Percentiles rank a stretch among this genome's conserved stretches.
Evolutionary conservation across 306 rosid species (phyloP).

Genomic region (Trifolium fragiferum): DNA sequence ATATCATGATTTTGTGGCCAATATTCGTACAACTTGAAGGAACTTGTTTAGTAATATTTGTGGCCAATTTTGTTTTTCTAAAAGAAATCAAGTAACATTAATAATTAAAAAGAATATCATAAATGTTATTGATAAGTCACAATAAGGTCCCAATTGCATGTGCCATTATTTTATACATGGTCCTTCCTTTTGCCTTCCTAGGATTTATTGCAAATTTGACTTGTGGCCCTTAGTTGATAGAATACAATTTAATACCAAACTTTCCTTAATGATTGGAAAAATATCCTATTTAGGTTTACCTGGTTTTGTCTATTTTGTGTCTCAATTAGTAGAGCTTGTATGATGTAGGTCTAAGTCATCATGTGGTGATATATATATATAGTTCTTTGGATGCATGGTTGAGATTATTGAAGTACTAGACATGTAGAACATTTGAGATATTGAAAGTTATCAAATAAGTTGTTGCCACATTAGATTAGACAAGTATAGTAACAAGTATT

Average conservation of each 20-base stretch:
- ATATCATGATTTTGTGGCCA: conserved; percentile 43
- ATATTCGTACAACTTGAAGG: conserved; percentile 42
- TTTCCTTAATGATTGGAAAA: conserved; percentile 37
- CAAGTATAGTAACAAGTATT: too few species aligned
- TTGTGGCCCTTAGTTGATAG: conserved; percentile 45
- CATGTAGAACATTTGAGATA: too few species aligned
- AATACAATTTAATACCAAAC: conserved; percentile 28
- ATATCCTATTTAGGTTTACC: conserved; percentile 37
- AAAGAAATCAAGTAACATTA: conserved; percentile 42
- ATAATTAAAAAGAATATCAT: conserved; percentile 41
- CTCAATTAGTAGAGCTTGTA: conserved; percentile 33
- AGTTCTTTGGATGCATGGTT: conserved; percentile 13
- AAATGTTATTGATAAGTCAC: conserved; percentile 50
- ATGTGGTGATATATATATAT: conserved; percentile 22
- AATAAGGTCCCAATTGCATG: conserved; percentile 50
- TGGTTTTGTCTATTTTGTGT: conserved; percentile 33
- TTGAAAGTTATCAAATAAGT: too few species aligned
- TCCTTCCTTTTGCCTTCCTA: conserved; percentile 45
- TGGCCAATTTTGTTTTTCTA: conserved; percentile 50
- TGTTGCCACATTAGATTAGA: too few species aligned
- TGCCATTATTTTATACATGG: conserved; percentile 46
- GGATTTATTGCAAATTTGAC: conserved; percentile 51
- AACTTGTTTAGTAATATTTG: conserved; percentile 42
- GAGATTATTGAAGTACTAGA: background rate
- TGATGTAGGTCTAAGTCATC: conserved; percentile 31